phyloP scores from a whole-genome alignment of 257 asterid genomes.

The Jacaranda mimosifolia region DNA sequence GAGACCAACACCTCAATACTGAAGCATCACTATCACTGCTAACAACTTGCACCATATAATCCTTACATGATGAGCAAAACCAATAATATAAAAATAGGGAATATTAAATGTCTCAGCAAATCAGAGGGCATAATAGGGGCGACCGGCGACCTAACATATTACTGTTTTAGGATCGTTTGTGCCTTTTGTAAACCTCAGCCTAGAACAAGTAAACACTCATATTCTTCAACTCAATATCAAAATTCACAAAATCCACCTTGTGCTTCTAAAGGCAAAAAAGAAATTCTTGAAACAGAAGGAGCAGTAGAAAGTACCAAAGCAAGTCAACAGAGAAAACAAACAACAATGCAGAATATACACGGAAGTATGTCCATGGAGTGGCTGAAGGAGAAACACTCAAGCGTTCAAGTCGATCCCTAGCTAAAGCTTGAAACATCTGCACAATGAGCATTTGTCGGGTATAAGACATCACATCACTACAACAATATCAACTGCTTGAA shows the following conservation, averaged over 20 bases:
- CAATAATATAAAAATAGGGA: background rate
- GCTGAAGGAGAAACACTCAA: slow-evolving; percentile 93
- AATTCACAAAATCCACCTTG: background rate
- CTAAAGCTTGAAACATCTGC: slow-evolving; percentile 98
- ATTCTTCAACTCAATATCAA: slow-evolving; percentile 19
- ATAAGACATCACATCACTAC: slow-evolving; percentile 21
- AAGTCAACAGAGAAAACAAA: slow-evolving; percentile 76
- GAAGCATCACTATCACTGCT: slow-evolving; percentile 1
- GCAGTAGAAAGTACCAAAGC: slow-evolving; percentile 67
- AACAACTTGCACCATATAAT: background rate
- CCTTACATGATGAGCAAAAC: slow-evolving; percentile 2
- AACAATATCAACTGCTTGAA: slow-evolving; percentile 23
- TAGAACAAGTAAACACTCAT: slow-evolving; percentile 18
- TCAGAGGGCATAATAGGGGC: slow-evolving; percentile 14
- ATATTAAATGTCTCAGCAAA: slow-evolving; percentile 6
- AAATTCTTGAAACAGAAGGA: slow-evolving; percentile 1
- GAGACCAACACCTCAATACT: slow-evolving; percentile 12
- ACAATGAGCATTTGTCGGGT: slow-evolving; percentile 28
- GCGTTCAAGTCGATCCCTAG: slow-evolving; percentile 95
- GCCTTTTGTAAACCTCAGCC: slow-evolving; percentile 17
- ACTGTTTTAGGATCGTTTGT: background rate
- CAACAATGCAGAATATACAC: slow-evolving; percentile 85
- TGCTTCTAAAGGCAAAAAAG: background rate
- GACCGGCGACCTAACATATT: slow-evolving; percentile 1
- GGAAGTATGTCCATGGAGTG: slow-evolving; percentile 84